Conservation (phyloP, 441 rosid species). For the Adansonia rubrostipa region DNA sequence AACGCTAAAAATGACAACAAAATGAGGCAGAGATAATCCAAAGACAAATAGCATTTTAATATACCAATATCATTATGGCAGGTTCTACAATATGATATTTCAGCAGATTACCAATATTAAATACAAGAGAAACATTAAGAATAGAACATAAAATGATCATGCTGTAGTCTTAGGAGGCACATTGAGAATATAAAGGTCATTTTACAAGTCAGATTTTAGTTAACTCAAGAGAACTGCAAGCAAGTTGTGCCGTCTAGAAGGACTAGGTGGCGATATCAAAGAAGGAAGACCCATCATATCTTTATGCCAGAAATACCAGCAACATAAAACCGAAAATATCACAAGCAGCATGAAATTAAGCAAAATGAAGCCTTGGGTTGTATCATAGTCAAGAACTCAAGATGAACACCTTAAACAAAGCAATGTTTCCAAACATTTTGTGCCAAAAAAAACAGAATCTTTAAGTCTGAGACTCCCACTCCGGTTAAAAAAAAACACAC, state of each 20-base stretch:
- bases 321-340: not conserved
- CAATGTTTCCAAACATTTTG: slow-evolving; percentile 10
- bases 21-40: not conserved
- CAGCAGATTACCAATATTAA: not conserved
- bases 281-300: slow-evolving; percentile 6
- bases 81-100: not conserved
- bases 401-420: not conserved
- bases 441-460: not conserved
- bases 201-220: slow-evolving; percentile 2
- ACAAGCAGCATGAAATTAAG: slow-evolving; percentile 5
- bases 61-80: not conserved
- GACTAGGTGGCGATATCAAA: not conserved
- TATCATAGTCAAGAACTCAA: not conserved
- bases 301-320: not conserved
- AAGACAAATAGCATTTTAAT: not conserved
- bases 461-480: not conserved
- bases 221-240: not conserved
- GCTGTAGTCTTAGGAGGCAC: not conserved
- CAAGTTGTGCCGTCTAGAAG: slow-evolving; percentile 11
- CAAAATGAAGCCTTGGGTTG: slow-evolving; percentile 8
- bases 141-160: slow-evolving; percentile 4
- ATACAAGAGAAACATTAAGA: not conserved
- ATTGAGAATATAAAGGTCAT: not conserved
- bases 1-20: slow-evolving; percentile 12
- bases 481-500: too few relatives aligned